These are phyloP conservation scores for Trypanosoma conorhini DNA, from an alignment of 208 protist genomes.

Conservation along the genomic window DNA sequence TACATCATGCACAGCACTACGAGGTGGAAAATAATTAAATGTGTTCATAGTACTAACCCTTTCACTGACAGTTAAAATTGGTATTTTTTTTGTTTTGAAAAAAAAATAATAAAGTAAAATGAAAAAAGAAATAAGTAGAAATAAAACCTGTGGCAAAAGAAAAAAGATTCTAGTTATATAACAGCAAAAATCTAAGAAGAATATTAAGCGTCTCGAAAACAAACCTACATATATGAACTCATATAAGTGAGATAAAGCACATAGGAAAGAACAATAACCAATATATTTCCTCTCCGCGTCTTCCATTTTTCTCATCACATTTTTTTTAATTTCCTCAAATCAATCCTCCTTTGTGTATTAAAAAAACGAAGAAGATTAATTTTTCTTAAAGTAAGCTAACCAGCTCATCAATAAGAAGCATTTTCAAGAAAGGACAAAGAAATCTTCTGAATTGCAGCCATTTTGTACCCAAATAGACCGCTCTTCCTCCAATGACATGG, in stretches of 20 bases:
- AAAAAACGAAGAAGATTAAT: conserved; percentile 6
- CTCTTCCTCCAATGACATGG: conserved; percentile 24
- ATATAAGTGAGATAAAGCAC: too few species aligned
- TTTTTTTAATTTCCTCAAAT: too few species aligned
- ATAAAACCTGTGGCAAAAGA: conserved; percentile 6
- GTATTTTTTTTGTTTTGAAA: conserved; percentile 6
- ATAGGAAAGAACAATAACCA: too few species aligned
- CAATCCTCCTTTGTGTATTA: too few species aligned
- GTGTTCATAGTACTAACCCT: conserved; percentile 15
- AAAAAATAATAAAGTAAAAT: conserved; percentile 9
- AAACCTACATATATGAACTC: neutral
- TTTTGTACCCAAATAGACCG: conserved; percentile 11
- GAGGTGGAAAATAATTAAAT: conserved; percentile 14
- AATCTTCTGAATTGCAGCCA: conserved; percentile 9
- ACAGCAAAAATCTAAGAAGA: conserved; percentile 12
- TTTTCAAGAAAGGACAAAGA: conserved; percentile 27
- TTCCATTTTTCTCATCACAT: too few species aligned
- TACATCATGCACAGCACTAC: conserved; percentile 42
- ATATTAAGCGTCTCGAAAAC: conserved; percentile 4
- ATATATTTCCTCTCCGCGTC: too few species aligned
- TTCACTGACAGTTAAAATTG: neutral
- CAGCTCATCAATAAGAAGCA: neutral
- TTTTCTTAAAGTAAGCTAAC: neutral
- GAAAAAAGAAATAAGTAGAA: too few species aligned
- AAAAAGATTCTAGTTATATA: neutral